Evolutionary conservation across 1,284 basidiomycete genomes (phyloP).

Genomic region (Anthracocystis panici-leucophaei): DNA sequence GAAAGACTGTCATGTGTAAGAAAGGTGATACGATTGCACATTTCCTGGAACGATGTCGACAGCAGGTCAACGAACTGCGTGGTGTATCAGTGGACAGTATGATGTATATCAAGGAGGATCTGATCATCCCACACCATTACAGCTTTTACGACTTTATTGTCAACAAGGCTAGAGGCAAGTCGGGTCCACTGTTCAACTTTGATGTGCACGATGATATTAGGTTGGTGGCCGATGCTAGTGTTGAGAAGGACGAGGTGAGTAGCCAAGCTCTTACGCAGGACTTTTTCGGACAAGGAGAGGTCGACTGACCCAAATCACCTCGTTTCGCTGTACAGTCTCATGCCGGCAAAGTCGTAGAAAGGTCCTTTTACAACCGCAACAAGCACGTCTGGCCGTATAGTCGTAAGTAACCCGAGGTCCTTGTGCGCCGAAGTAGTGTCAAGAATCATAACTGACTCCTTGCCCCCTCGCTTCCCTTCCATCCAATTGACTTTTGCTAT

Average conservation of each 20-base stretch:
- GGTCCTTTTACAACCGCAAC: slow-evolving; percentile 94
- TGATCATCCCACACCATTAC: slow-evolving; percentile 78
- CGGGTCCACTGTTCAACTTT: slow-evolving; percentile 97
- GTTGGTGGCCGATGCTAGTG: slow-evolving; percentile 90
- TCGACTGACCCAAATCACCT: background rate
- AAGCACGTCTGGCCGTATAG: slow-evolving; percentile 95
- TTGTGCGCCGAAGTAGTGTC: background rate
- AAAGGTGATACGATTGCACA: slow-evolving; percentile 92
- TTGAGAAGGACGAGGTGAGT: slow-evolving; percentile 87
- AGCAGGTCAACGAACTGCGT: slow-evolving; percentile 90
- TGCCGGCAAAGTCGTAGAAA: slow-evolving; percentile 95
- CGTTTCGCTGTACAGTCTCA: slow-evolving; percentile 75
- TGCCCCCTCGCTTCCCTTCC: background rate
- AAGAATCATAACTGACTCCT: background rate
- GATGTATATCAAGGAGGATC: slow-evolving; percentile 88
- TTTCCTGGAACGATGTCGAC: slow-evolving; percentile 92
- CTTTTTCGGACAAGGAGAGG: background rate
- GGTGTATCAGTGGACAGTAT: slow-evolving; percentile 92
- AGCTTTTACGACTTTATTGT: slow-evolving; percentile 99
- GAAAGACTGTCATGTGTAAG: slow-evolving; percentile 93
- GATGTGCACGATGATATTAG: slow-evolving; percentile 99
- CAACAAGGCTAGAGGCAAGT: slow-evolving; percentile 97
- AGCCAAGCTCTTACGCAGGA: background rate
- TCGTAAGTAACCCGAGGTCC: slow-evolving; percentile 21
- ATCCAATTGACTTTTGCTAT: background rate